Evolutionary conservation across 2,329 filamentous ascomycete species (phyloP), one percentile per base, ranked within the genome.

Genomic region (Aureobasidium sp.): DNA sequence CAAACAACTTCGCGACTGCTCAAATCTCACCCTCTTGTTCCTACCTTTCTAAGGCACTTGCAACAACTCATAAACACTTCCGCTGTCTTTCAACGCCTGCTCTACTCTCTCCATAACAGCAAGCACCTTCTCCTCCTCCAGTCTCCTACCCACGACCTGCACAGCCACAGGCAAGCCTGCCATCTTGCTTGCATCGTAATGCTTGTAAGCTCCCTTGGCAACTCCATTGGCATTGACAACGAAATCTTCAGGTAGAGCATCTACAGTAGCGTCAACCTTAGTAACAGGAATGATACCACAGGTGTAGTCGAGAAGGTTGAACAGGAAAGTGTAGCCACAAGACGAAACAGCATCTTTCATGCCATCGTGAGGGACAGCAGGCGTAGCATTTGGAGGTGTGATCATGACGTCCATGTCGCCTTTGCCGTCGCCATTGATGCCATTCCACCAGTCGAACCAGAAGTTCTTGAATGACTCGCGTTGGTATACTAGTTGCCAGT

Each of bases 311-410:
- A 97, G 84, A 70, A 97, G 67, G 69, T 97, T 97, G 78, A 94
- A 97, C 62, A 96, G 76, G 72, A 97, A 96, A 0, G 92, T 97
- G 71, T 97, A 97, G 1, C 91, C 92, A 69, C 92, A 97, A 67
- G 87, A 90, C 65, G 88, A 89, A 48, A 94, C 86, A 2, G 90
- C 90, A 68, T 93, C 87, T 67, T 85, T 84, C 91, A 96, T 97
- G 0, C 86, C 92, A 51, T 87, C 84, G 71, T 96, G 92, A 0
- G 92, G 92, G 3, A 96, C 84, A 0, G 92, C 92, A 1, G 92
- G 92, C 0, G 91, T 96, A 0, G 92, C 91, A 72, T 97, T 96
- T 0, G 87, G 91, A n/a, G 89, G 88, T 10, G 88, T 86, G 37
- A 97, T 75, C 67, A 97, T 81, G 66, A 92, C 87, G 74, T 97